Evolutionary conservation across 2,329 filamentous ascomycete species (phyloP), one percentile per base, ranked within the genome.

Genomic region (Dichotomopilus funicola): DNA sequence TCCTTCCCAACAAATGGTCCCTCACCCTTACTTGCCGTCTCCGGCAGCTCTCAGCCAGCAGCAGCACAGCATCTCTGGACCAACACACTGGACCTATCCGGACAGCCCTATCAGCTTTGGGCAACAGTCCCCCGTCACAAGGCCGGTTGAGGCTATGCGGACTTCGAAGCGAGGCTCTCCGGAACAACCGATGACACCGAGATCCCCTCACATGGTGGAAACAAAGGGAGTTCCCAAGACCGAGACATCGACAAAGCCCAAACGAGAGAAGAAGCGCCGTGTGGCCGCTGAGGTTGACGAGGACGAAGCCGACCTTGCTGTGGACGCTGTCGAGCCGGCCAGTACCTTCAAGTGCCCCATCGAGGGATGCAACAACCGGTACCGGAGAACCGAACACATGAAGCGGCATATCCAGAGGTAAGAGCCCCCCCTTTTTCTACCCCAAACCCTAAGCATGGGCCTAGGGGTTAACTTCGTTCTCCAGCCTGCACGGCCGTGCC

Each of bases 381-480:
- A 72, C 60, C 76, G 75, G 61, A 72, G 79, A 54, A 76, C 75
- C 31, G 79, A 82, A 65, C 79, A 82, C 59, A 67, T 81, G 13
- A 82, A 81, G 68, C 73, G 79, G 34, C 79, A 82, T 63, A 71
- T 75, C 51, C 72, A 73, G 52, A 76, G 76, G 78, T 81, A 63
- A 71, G 76, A 73, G 6, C 37, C 19, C 19, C 19, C 37, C 37
- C 12, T 9, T 40, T 42, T 13, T 19, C n/a, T 5, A 5, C 33
- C 11, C 12, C 31, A 2, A 42, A 9, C 5, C 5, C 12, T 5
- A 9, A 5, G 9, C n/a, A 43, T 19, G 12, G 10, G 19, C 5
- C 36, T 8, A 13, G 27, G 3, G 12, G 37, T 13, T 49, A 11
- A 49, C 36, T 7, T 33, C 5, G 9, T 8, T 11, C 6, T 4